Percentiles rank a stretch among this genome's conserved stretches.
These are phyloP conservation scores for Populus hybrid DNA, from an alignment of 441 rosid species.

Conservation along the genomic window DNA sequence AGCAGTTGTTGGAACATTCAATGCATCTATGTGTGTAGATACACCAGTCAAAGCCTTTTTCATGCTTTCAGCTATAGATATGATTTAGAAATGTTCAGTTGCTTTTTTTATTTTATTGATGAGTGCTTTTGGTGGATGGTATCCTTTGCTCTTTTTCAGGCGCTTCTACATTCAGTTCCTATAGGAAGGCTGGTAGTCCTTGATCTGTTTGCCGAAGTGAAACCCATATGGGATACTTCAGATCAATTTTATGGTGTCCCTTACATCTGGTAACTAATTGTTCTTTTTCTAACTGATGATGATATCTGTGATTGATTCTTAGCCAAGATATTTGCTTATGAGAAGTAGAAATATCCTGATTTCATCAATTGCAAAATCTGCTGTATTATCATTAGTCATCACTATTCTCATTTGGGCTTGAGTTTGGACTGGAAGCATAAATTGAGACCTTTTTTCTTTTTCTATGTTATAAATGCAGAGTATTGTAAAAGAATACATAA, in stretches of 20 bases:
- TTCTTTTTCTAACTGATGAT: conserved; percentile 1
- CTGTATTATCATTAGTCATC: not conserved
- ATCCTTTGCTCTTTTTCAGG: conserved; percentile 35
- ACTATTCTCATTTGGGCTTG: not conserved
- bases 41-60: not conserved
- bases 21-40: not conserved
- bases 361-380: not conserved
- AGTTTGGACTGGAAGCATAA: not conserved
- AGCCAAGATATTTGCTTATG: not conserved
- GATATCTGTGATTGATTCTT: not conserved
- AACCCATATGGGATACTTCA: conserved; percentile 61
- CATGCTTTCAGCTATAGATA: not conserved
- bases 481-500: not conserved
- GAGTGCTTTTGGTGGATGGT: conserved; percentile 3
- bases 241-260: conserved; percentile 69
- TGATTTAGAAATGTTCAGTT: not conserved
- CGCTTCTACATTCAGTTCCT: conserved; percentile 68
- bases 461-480: not conserved
- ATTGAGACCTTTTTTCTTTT: not conserved
- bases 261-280: conserved; percentile 58
- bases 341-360: not conserved
- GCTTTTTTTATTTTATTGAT: not conserved
- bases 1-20: not conserved
- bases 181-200: conserved; percentile 63
- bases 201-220: conserved; percentile 71